phyloP scores from a whole-genome alignment of 2,329 filamentous ascomycete species.

The Hirsutella thompsonii region DNA sequence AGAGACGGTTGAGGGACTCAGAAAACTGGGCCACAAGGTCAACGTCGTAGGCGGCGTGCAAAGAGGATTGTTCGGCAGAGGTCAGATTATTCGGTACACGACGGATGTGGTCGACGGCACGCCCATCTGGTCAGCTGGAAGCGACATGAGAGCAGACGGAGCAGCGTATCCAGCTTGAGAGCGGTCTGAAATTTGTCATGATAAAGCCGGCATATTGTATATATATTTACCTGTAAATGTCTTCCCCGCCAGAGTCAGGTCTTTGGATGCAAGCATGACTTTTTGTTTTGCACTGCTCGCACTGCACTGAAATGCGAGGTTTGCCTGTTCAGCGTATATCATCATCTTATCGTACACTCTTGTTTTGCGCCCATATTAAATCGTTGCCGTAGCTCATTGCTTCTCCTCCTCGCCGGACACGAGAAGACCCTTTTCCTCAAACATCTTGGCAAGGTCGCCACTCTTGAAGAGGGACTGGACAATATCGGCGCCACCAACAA shows the following conservation, averaged over 20 bases:
- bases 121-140: conserved; percentile 75
- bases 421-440: conserved; percentile 87
- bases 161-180: conserved; percentile 40
- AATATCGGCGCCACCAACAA: conserved; percentile 96
- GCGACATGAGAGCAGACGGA: conserved; percentile 79
- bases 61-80: conserved; percentile 66
- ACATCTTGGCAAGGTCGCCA: conserved; percentile 78
- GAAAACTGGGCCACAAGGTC: conserved; percentile 59
- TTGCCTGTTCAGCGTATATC: no score
- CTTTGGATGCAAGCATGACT: no score
- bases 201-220: not conserved
- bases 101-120: conserved; percentile 55
- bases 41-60: conserved; percentile 51
- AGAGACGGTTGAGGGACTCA: conserved; percentile 54
- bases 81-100: conserved; percentile 73
- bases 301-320: no score
- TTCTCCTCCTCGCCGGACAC: conserved; percentile 33
- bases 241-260: no score
- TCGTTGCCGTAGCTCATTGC: conserved; percentile 14
- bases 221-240: not conserved
- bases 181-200: not conserved
- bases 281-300: no score
- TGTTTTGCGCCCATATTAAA: not conserved
- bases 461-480: conserved; percentile 95
- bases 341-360: not conserved